phyloP scores from a whole-genome alignment of 176 grass and related monocot genomes.

The Alloteropsis semialata region DNA sequence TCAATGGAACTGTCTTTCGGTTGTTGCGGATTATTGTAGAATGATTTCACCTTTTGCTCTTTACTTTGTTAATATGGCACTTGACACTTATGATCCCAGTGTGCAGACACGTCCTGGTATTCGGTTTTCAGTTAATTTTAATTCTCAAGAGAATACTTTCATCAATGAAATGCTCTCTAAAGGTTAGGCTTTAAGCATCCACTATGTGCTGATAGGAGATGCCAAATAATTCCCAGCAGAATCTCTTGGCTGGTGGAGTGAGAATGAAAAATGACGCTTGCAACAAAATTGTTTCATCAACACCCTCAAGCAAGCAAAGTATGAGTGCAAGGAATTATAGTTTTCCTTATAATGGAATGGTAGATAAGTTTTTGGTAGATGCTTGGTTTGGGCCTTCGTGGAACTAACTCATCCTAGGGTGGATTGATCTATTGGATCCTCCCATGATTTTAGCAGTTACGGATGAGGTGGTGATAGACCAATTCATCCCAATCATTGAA shows the following conservation, averaged over 20 bases:
- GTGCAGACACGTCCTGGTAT: not conserved
- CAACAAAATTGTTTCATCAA: not conserved
- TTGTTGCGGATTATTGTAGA: not conserved
- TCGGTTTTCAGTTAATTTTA: not conserved
- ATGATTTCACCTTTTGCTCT: not conserved
- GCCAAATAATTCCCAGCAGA: constrained; percentile 27
- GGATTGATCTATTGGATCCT: not conserved
- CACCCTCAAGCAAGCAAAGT: constrained; percentile 8
- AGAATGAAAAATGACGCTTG: constrained; percentile 29
- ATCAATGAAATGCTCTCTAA: constrained; percentile 10
- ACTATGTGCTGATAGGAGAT: constrained; percentile 19
- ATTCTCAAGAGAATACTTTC: not conserved
- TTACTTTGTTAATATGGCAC: not conserved
- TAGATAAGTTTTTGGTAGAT: not conserved
- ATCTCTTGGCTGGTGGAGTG: constrained; percentile 36
- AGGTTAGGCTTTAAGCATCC: not conserved
- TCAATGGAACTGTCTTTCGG: not conserved
- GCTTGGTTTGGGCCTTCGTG: not conserved
- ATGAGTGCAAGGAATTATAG: not conserved
- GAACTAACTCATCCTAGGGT: not conserved
- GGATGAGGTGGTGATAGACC: not conserved
- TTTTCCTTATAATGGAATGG: not conserved
- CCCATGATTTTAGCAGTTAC: not conserved
- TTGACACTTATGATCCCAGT: not conserved
- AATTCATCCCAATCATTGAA: not conserved